Evolutionary conservation across 2,329 filamentous ascomycete species (phyloP).

Genomic region (Niveomyces coronatus): DNA sequence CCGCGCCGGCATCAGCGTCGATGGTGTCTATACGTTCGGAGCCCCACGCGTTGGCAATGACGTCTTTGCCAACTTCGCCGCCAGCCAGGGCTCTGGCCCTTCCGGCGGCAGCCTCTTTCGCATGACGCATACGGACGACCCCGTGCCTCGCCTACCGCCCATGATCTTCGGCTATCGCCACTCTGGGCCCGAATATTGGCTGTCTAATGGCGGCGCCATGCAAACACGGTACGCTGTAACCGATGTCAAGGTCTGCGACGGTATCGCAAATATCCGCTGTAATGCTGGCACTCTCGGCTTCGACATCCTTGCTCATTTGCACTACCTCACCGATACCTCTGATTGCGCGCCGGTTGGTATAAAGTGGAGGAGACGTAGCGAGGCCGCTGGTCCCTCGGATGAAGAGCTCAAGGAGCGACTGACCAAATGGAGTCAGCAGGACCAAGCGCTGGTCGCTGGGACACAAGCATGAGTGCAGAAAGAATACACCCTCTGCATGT

Average conservation of each 20-base stretch:
- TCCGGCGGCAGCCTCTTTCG: constrained; percentile 47
- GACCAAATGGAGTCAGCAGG: constrained; percentile 25
- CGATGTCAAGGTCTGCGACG: constrained; percentile 37
- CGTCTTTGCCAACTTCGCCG: constrained; percentile 43
- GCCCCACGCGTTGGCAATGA: constrained; percentile 54
- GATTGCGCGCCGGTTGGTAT: constrained; percentile 24
- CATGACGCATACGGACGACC: constrained; percentile 57
- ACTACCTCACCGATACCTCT: constrained; percentile 37
- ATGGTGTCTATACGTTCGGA: constrained; percentile 59
- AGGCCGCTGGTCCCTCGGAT: constrained; percentile 19
- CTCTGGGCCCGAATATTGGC: constrained; percentile 60
- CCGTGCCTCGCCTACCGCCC: constrained; percentile 57
- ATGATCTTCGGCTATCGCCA: constrained; percentile 52
- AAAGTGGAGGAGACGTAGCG: constrained; percentile 20
- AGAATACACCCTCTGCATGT: not conserved
- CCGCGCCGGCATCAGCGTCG: constrained; percentile 30
- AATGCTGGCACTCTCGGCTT: constrained; percentile 39
- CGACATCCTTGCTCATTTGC: constrained; percentile 33
- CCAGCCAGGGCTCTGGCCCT: too few relatives aligned
- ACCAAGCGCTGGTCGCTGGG: constrained; percentile 17
- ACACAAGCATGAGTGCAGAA: not conserved
- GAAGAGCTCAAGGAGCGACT: constrained; percentile 29
- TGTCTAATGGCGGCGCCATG: constrained; percentile 27
- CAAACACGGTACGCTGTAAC: constrained; percentile 26
- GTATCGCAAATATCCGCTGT: constrained; percentile 36